These are phyloP conservation scores for Plantago rigida DNA, from an alignment of 305 asterid genomes.

Conservation along the genomic window DNA sequence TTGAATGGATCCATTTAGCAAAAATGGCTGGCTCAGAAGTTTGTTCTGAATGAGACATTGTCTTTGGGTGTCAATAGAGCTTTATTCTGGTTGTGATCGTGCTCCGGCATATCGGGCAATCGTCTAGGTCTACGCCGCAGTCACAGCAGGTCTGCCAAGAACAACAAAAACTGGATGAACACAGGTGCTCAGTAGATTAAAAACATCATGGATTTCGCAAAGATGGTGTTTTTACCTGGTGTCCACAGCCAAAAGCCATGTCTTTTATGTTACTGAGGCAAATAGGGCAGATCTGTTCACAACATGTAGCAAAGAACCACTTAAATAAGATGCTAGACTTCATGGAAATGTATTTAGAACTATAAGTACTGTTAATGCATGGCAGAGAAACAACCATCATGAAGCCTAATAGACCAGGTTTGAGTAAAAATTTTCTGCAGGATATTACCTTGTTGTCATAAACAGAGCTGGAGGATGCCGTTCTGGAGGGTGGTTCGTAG, in stretches of 20 bases:
- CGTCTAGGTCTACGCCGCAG: conserved; percentile 48
- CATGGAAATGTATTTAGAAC: too few relatives aligned
- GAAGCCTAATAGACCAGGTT: too few relatives aligned
- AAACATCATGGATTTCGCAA: neutral
- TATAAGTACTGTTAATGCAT: too few relatives aligned
- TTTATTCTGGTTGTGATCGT: conserved; percentile 44
- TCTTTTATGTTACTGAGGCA: conserved; percentile 42
- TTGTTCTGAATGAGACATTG: neutral
- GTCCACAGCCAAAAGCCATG: conserved; percentile 68
- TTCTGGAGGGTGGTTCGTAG: conserved; percentile 15
- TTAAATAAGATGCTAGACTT: neutral
- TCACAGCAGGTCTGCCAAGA: conserved; percentile 46
- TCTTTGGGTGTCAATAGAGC: conserved; percentile 35
- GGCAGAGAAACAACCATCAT: too few relatives aligned
- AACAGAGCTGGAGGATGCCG: conserved; percentile 30
- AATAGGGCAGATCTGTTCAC: conserved; percentile 44
- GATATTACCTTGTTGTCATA: conserved; percentile 39
- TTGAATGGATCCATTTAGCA: neutral
- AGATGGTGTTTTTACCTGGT: conserved; percentile 34
- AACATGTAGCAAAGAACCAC: neutral
- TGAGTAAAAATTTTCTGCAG: neutral
- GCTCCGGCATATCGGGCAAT: conserved; percentile 52
- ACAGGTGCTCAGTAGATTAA: neutral
- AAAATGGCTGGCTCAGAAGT: neutral
- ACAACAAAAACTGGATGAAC: neutral